These are phyloP conservation scores for Leptodermis oblonga DNA, from an alignment of 257 asterid species.

Conservation along the genomic window DNA sequence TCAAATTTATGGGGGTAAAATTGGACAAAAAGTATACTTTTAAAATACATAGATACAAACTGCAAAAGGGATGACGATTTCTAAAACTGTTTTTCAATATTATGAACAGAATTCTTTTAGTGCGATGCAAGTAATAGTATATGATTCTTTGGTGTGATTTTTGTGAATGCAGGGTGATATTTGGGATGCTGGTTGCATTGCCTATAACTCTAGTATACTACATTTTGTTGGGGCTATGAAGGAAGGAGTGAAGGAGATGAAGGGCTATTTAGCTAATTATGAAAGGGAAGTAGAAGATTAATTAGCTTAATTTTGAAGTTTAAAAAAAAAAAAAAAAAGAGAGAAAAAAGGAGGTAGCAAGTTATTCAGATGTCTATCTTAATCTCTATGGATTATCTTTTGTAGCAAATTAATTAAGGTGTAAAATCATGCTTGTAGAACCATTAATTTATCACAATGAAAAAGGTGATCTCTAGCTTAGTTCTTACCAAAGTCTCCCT, in stretches of 20 bases:
- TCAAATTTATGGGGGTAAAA: too few relatives aligned
- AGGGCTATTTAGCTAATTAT: conserved; percentile 5
- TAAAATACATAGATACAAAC: too few relatives aligned
- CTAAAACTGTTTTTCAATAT: too few relatives aligned
- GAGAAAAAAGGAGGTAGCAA: not conserved
- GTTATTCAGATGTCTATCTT: conserved; percentile 4
- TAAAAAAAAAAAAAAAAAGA: not conserved
- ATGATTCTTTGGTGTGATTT: too few relatives aligned
- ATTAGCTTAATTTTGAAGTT: conserved; percentile 5
- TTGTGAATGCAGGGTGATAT: conserved; percentile 43
- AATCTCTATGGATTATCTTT: conserved; percentile 15
- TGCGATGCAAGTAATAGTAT: too few relatives aligned
- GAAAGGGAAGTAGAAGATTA: conserved; percentile 16
- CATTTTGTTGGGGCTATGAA: conserved; percentile 44
- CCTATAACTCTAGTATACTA: conserved; percentile 48
- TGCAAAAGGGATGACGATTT: too few relatives aligned
- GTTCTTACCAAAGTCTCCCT: not conserved
- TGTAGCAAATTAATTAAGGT: conserved; percentile 18
- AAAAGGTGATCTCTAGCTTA: conserved; percentile 14
- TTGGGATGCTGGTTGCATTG: conserved; percentile 47
- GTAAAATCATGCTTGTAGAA: conserved; percentile 34
- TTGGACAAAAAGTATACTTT: too few relatives aligned
- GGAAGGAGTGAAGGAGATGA: not conserved
- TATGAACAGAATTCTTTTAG: too few relatives aligned
- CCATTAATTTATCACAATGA: conserved; percentile 11